Conservation (phyloP, 768 basidiomycete genomes). For the Podaxis pistillaris region DNA sequence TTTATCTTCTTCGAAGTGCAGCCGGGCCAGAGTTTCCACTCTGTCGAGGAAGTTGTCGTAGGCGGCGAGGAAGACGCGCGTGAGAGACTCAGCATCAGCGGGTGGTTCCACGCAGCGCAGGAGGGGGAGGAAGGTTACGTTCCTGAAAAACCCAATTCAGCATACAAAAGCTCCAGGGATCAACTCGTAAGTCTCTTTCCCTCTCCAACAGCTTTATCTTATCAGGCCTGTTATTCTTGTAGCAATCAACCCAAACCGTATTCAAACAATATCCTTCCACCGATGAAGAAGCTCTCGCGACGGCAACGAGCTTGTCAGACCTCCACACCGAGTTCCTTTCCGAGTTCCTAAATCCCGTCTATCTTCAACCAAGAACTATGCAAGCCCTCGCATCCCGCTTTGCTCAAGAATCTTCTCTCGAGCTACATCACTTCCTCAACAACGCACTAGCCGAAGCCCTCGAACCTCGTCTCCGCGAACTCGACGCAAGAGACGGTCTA, state of each 20-base stretch:
- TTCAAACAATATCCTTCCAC: conserved; percentile 55
- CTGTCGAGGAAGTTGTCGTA: conserved; percentile 95
- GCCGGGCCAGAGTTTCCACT: conserved; percentile 93
- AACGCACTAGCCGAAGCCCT: conserved; percentile 66
- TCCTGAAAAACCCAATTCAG: conserved; percentile 40
- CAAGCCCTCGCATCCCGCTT: conserved; percentile 79
- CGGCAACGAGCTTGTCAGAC: conserved; percentile 52
- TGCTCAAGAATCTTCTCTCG: conserved; percentile 81
- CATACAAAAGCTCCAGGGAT: conserved; percentile 79
- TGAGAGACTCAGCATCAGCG: conserved; percentile 84
- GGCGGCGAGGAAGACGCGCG: conserved; percentile 69
- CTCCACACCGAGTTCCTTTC: conserved; percentile 71
- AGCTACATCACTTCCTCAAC: conserved; percentile 84
- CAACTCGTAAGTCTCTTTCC: conserved; percentile 72
- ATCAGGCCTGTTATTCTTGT: conserved; percentile 15
- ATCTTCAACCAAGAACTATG: conserved; percentile 82
- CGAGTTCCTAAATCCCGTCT: conserved; percentile 85
- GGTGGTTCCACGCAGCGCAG: conserved; percentile 95
- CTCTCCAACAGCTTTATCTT: conserved; percentile 10
- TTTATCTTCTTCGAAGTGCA: conserved; percentile 91
- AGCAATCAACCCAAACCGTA: conserved; percentile 62
- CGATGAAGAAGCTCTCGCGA: conserved; percentile 42
- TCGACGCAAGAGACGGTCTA: conserved; percentile 65
- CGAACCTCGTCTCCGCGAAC: conserved; percentile 59
- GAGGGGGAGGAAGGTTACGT: conserved; percentile 88